Conservation (phyloP, 2,329 filamentous ascomycete genomes). For the Calonectria montana region DNA sequence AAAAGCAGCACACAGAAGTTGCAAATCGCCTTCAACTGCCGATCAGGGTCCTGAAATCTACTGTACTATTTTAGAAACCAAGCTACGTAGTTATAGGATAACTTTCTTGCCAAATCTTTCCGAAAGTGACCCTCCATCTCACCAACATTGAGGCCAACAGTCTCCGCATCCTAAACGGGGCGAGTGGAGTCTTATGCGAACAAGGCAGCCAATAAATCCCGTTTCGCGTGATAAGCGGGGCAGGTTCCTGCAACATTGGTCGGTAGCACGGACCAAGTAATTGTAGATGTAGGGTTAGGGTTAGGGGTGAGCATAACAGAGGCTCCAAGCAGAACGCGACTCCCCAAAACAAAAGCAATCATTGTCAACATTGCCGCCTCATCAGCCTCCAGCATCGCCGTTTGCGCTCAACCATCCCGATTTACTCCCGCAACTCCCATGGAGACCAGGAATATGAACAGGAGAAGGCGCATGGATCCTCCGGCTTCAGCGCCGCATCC, state of each 20-base stretch:
- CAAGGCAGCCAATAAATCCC: constrained; percentile 17
- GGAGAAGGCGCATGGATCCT: constrained; percentile 22
- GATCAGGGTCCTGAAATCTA: background rate
- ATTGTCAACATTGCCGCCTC: background rate
- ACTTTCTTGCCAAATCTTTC: background rate
- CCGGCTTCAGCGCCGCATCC: constrained; percentile 8
- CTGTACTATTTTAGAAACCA: background rate
- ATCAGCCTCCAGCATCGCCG: background rate
- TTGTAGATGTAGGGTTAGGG: constrained; percentile 44
- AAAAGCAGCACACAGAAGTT: background rate
- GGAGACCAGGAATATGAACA: constrained; percentile 33
- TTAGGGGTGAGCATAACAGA: constrained; percentile 13
- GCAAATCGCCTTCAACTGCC: background rate
- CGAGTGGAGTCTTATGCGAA: background rate
- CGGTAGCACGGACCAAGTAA: constrained; percentile 20
- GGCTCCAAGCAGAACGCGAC: constrained; percentile 21
- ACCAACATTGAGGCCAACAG: constrained; percentile 4
- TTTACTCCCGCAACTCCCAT: constrained; percentile 13
- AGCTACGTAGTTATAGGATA: constrained; percentile 2
- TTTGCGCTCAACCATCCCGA: background rate
- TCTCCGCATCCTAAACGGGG: background rate
- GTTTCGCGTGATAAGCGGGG: background rate
- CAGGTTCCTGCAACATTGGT: background rate
- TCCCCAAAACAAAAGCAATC: constrained; percentile 18
- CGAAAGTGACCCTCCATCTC: constrained; percentile 4